Conservation (phyloP, 495 filamentous ascomycete genomes). For the Talaromyces wortmannii region DNA sequence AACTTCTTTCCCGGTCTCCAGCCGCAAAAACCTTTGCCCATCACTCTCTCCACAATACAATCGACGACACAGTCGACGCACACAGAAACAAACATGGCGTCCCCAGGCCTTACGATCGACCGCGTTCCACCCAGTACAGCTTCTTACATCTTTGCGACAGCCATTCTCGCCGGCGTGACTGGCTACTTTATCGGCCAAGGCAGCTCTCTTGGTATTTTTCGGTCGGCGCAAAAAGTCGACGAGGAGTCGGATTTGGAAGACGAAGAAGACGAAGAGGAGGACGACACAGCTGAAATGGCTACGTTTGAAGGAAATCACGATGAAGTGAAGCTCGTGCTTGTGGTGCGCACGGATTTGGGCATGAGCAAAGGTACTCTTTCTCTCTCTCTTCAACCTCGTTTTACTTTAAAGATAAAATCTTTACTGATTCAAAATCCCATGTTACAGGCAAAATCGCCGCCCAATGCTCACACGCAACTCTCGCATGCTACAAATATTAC, state of each 20-base stretch:
- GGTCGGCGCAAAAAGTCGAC: constrained; percentile 7
- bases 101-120: constrained; percentile 21
- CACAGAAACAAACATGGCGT: constrained; percentile 25
- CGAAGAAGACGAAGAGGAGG: constrained; percentile 27
- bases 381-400: constrained; percentile 2
- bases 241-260: constrained; percentile 14
- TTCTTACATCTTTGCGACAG: constrained; percentile 53
- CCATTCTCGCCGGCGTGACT: constrained; percentile 54
- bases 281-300: constrained; percentile 32
- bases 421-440: neutral
- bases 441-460: constrained; percentile 88
- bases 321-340: constrained; percentile 90
- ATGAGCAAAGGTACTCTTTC: constrained; percentile 80
- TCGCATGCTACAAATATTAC: constrained; percentile 90
- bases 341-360: constrained; percentile 86
- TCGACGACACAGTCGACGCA: too few species aligned
- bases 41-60: too few species aligned
- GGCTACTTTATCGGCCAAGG: constrained; percentile 61
- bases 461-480: constrained; percentile 90
- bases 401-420: neutral
- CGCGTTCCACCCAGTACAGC: constrained; percentile 37
- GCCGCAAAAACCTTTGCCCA: too few species aligned
- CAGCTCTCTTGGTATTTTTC: constrained; percentile 39
- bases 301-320: constrained; percentile 51
- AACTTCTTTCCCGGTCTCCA: too few species aligned